Conservation (phyloP, 2,329 filamentous ascomycete genomes). For the Huntiella moniliformis region DNA sequence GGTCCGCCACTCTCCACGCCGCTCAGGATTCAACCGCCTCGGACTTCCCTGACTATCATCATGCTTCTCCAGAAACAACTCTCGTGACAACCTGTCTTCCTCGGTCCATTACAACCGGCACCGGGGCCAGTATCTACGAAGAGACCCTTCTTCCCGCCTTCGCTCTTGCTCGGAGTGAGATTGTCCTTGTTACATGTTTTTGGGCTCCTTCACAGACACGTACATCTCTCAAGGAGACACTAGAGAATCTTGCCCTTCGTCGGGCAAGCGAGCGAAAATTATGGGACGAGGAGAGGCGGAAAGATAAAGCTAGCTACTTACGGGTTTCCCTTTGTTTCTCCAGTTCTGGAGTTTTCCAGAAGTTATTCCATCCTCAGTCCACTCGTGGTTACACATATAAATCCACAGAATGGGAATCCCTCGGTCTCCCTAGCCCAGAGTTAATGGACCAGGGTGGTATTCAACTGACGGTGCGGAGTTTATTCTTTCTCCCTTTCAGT, state of each 20-base stretch:
- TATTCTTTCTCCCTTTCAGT: conserved; percentile 64
- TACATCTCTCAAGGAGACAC: conserved; percentile 34
- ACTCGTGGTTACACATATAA: conserved; percentile 42
- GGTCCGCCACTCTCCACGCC: conserved; percentile 5
- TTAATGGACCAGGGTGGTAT: conserved; percentile 37
- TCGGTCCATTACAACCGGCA: conserved; percentile 34
- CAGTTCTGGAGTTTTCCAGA: conserved; percentile 52
- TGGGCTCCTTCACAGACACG: conserved; percentile 52
- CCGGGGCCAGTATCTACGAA: conserved; percentile 36
- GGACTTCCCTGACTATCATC: conserved; percentile 32
- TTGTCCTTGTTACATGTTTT: conserved; percentile 68
- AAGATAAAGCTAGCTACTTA: conserved; percentile 19
- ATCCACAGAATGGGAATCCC: conserved; percentile 36
- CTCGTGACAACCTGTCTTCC: conserved; percentile 31
- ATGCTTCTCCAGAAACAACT: conserved; percentile 21
- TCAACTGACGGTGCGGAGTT: conserved; percentile 51
- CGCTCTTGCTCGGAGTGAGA: conserved; percentile 37
- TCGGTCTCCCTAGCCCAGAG: conserved; percentile 43
- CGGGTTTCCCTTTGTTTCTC: conserved; percentile 61
- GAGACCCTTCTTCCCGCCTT: conserved; percentile 42
- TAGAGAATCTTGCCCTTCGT: conserved; percentile 37
- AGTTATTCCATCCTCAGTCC: conserved; percentile 52
- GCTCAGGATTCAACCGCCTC: conserved; percentile 19
- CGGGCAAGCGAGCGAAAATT: conserved; percentile 19
- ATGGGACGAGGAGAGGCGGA: conserved; percentile 12